phyloP scores from a whole-genome alignment of 2,329 filamentous ascomycete species.

The Colletotrichum limetticola region DNA sequence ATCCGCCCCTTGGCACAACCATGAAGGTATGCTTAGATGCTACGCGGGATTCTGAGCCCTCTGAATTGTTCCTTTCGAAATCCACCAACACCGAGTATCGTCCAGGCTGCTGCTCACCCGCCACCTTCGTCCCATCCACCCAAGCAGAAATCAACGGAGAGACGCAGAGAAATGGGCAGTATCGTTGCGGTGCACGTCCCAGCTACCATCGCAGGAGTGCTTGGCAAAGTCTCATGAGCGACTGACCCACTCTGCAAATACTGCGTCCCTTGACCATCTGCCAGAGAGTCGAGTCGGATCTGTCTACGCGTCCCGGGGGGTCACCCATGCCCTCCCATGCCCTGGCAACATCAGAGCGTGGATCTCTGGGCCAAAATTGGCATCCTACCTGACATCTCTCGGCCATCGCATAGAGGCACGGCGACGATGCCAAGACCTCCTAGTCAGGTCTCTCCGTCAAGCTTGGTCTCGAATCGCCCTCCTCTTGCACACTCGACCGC shows the following conservation, averaged over 20 bases:
- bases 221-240: conserved; percentile 35
- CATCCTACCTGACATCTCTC: conserved; percentile 25
- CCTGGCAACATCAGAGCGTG: conserved; percentile 20
- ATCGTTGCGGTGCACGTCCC: conserved; percentile 28
- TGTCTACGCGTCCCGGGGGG: conserved; percentile 11
- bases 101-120: not conserved
- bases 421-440: conserved; percentile 34
- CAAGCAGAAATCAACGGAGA: not conserved
- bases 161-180: conserved; percentile 3
- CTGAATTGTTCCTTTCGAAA: not conserved
- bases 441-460: conserved; percentile 30
- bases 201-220: conserved; percentile 19
- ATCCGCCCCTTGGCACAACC: conserved; percentile 16
- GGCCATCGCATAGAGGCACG: conserved; percentile 32
- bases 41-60: conserved; percentile 13
- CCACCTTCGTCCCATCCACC: conserved; percentile 18
- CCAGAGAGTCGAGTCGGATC: conserved; percentile 20
- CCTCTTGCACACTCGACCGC: conserved; percentile 7
- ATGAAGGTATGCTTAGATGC: not conserved
- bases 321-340: conserved; percentile 5
- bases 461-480: conserved; percentile 31
- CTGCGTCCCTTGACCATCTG: conserved; percentile 20
- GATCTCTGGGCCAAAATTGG: conserved; percentile 34
- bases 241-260: conserved; percentile 31
- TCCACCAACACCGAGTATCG: not conserved